A percentile compares a stretch with the other conserved stretches of the same genome.
phyloP scores from a whole-genome alignment of 2,329 filamentous ascomycete genomes.

The Epichloe coenophiala region DNA sequence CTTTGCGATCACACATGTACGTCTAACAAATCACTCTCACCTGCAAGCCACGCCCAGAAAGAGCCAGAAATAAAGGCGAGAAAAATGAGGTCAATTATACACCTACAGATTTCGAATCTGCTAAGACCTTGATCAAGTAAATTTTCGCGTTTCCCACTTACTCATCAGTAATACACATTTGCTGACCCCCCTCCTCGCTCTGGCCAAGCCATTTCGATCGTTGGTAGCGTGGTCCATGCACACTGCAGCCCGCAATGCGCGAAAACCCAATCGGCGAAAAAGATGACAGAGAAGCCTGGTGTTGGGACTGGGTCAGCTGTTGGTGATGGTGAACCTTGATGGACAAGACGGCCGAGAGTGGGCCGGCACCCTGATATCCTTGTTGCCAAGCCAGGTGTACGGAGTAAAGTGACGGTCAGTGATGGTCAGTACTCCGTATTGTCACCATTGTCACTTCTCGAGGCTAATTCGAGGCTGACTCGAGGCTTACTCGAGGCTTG shows the following conservation, averaged over 20 bases:
- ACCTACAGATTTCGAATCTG: background rate
- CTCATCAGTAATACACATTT: too few species aligned
- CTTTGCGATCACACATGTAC: background rate
- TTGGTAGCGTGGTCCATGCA: background rate
- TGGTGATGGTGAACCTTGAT: conserved; percentile 5
- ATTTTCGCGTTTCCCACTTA: background rate
- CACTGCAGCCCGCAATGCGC: background rate
- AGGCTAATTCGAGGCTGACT: too few species aligned
- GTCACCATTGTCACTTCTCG: background rate
- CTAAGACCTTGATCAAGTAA: background rate
- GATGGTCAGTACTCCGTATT: background rate
- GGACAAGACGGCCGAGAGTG: conserved; percentile 1
- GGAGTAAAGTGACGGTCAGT: background rate
- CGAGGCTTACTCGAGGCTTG: too few species aligned
- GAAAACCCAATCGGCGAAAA: background rate
- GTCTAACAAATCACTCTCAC: background rate
- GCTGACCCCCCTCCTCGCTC: background rate
- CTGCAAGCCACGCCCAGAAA: background rate
- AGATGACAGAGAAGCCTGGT: background rate
- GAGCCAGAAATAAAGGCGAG: background rate
- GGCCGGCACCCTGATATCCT: background rate
- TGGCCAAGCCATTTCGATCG: background rate
- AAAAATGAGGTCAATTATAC: background rate
- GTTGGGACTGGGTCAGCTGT: background rate
- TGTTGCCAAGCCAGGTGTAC: conserved; percentile 2